phyloP scores from a whole-genome alignment of 1,284 basidiomycete species.

The Veloboletus limbatus region DNA sequence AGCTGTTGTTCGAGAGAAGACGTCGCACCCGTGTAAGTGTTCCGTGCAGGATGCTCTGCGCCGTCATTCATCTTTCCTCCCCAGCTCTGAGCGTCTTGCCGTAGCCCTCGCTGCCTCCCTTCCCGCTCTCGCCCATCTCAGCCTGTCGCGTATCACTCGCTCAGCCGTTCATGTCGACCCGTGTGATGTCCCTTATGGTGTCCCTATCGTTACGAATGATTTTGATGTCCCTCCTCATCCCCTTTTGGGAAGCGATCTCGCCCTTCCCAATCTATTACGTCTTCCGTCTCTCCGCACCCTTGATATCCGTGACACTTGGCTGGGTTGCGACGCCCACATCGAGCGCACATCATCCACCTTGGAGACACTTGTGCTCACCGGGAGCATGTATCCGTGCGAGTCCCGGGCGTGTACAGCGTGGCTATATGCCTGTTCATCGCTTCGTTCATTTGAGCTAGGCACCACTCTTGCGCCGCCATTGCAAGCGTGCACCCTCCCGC shows the following conservation, averaged over 20 bases:
- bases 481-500: slow-evolving; percentile 1
- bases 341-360: slow-evolving; percentile 8
- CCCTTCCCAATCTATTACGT: slow-evolving; percentile 60
- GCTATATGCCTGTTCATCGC: slow-evolving; percentile 24
- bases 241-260: slow-evolving; percentile 52
- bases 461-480: slow-evolving; percentile 19
- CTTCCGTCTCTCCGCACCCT: slow-evolving; percentile 60
- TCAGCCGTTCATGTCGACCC: slow-evolving; percentile 56
- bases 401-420: slow-evolving; percentile 26
- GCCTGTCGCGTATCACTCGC: slow-evolving; percentile 62
- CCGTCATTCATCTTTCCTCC: slow-evolving; percentile 8
- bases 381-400: slow-evolving; percentile 32
- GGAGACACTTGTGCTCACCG: slow-evolving; percentile 27
- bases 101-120: slow-evolving; percentile 66
- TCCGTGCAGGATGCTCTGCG: too few relatives aligned
- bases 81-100: slow-evolving; percentile 67
- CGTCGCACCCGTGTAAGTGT: slow-evolving; percentile 57
- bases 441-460: slow-evolving; percentile 24
- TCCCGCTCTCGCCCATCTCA: slow-evolving; percentile 52
- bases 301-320: slow-evolving; percentile 65
- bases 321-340: slow-evolving; percentile 43
- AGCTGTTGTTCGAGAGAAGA: slow-evolving; percentile 53
- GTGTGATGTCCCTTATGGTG: slow-evolving; percentile 34
- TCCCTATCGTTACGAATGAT: slow-evolving; percentile 60
- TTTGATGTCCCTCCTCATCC: slow-evolving; percentile 61